These are phyloP conservation scores for Colletotrichum graminicola DNA, from an alignment of 2,329 filamentous ascomycete species.

Conservation along the genomic window DNA sequence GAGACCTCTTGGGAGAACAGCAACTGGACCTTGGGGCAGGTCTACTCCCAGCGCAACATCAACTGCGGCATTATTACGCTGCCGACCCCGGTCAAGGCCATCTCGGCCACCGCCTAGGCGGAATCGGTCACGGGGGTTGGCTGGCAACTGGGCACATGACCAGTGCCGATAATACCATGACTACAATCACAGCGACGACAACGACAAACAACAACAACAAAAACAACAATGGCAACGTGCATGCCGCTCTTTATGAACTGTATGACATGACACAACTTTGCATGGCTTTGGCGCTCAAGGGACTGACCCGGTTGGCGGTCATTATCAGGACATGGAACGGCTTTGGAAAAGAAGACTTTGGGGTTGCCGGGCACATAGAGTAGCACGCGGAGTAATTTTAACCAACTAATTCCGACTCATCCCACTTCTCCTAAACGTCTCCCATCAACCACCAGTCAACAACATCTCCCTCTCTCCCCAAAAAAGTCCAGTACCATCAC, in stretches of 20 bases:
- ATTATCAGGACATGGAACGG: no score
- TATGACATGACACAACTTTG: background rate
- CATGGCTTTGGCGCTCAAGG: conserved; percentile 5
- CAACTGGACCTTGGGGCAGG: conserved; percentile 50
- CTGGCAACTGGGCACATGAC: no score
- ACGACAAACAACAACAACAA: background rate
- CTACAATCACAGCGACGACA: background rate
- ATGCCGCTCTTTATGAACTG: background rate
- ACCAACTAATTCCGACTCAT: conserved; percentile 6
- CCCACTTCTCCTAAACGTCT: no score
- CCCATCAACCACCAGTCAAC: no score
- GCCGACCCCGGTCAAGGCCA: conserved; percentile 46
- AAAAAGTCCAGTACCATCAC: background rate
- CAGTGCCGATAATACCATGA: no score
- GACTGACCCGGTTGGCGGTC: background rate
- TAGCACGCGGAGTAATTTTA: conserved; percentile 13
- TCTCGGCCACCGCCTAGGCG: conserved; percentile 46
- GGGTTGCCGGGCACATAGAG: background rate
- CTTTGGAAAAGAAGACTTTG: background rate
- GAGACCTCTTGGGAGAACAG: conserved; percentile 48
- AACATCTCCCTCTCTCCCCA: no score
- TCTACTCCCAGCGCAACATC: conserved; percentile 49
- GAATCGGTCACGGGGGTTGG: no score
- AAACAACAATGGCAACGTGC: background rate
- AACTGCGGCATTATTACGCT: conserved; percentile 47